These are phyloP conservation scores for Malassezia yamatoensis DNA, from an alignment of 1,284 basidiomycete genomes.

Conservation along the genomic window DNA sequence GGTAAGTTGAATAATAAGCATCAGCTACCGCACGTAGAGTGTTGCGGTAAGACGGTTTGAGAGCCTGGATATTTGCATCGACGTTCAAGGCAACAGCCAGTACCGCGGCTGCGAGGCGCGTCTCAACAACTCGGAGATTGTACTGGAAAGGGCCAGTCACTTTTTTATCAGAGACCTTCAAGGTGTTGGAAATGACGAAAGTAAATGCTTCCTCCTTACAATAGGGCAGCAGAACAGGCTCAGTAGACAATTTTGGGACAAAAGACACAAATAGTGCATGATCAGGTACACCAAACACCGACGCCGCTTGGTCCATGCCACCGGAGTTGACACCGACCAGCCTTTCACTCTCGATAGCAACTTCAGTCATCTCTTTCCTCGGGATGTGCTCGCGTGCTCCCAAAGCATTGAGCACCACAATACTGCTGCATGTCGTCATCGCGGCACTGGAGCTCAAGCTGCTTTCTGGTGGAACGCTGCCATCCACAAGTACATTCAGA, in stretches of 20 bases:
- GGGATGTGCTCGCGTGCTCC: slow-evolving; percentile 27
- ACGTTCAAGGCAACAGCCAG: slow-evolving; percentile 22
- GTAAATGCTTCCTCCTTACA: slow-evolving; percentile 20
- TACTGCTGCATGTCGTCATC: slow-evolving; percentile 40
- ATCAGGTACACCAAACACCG: slow-evolving; percentile 36
- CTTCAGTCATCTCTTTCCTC: slow-evolving; percentile 38
- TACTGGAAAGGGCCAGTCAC: slow-evolving; percentile 43
- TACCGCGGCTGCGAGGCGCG: slow-evolving; percentile 31
- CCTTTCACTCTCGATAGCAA: slow-evolving; percentile 38
- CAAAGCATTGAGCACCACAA: slow-evolving; percentile 42
- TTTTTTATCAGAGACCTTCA: slow-evolving; percentile 44
- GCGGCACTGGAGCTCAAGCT: slow-evolving; percentile 38
- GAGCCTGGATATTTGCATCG: background rate
- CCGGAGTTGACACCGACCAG: slow-evolving; percentile 46
- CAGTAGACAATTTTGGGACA: slow-evolving; percentile 24
- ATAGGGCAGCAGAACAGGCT: slow-evolving; percentile 24
- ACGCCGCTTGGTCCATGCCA: slow-evolving; percentile 45
- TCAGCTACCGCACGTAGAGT: slow-evolving; percentile 33
- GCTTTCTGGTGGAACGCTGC: slow-evolving; percentile 41
- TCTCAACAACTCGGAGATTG: slow-evolving; percentile 44
- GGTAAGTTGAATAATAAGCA: slow-evolving; percentile 26
- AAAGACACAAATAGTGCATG: slow-evolving; percentile 43
- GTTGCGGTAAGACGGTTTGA: slow-evolving; percentile 8
- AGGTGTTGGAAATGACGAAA: slow-evolving; percentile 43
- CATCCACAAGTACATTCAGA: slow-evolving; percentile 39